Evolutionary conservation across 495 filamentous ascomycete genomes (phyloP).

Genomic region (Penicillium samsonianum): DNA sequence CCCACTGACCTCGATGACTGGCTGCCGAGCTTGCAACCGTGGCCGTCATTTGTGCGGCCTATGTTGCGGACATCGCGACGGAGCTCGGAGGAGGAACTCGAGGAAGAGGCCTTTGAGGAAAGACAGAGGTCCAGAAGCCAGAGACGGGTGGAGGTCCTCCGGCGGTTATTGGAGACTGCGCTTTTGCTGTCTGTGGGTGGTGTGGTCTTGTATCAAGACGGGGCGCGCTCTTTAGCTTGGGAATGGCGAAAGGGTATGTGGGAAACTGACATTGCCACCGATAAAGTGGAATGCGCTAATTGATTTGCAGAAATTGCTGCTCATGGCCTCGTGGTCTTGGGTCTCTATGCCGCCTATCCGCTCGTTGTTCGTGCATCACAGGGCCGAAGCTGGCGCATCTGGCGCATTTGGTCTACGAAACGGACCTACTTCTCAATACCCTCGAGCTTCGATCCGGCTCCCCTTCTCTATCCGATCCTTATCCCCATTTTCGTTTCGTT

Average conservation of each 20-base stretch:
- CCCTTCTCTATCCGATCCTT: conserved; percentile 79
- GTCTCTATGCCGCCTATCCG: conserved; percentile 52
- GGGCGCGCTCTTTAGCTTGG: conserved; percentile 39
- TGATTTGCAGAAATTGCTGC: conserved; percentile 48
- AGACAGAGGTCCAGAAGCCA: conserved; percentile 34
- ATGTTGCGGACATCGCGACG: conserved; percentile 35
- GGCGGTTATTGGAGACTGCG: conserved; percentile 45
- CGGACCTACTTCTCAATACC: conserved; percentile 57
- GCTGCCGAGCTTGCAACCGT: conserved; percentile 38
- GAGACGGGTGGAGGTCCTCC: conserved; percentile 46
- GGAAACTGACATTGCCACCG: background rate
- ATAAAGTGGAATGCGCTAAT: background rate
- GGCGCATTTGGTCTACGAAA: conserved; percentile 28
- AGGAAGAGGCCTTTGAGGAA: conserved; percentile 29
- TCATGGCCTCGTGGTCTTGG: conserved; percentile 41
- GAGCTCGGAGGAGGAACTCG: conserved; percentile 43
- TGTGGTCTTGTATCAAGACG: conserved; percentile 37
- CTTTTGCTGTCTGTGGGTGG: conserved; percentile 49
- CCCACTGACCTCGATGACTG: conserved; percentile 34
- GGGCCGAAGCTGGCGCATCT: conserved; percentile 30
- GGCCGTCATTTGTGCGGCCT: conserved; percentile 41
- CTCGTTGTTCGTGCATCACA: conserved; percentile 32
- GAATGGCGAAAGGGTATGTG: conserved; percentile 46
- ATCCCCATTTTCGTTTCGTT: conserved; percentile 78
- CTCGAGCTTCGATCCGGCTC: conserved; percentile 82